Percentiles rank a stretch among this genome's conserved stretches.
phyloP scores from a whole-genome alignment of 495 filamentous ascomycete genomes.

The Glutinoglossum americanum region DNA sequence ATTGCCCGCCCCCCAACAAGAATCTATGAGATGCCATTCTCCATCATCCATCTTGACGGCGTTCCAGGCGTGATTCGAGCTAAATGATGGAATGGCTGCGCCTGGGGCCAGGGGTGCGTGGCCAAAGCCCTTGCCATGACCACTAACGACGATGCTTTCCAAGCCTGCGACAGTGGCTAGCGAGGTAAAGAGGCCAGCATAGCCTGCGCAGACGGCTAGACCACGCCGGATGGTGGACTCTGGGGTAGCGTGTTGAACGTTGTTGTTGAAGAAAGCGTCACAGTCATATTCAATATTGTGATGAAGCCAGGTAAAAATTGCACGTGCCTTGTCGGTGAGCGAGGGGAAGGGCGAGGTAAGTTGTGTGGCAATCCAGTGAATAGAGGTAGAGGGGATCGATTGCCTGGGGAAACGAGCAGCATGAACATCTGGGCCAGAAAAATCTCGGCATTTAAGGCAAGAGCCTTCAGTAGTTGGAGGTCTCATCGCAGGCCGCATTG shows the following conservation, averaged over 20 bases:
- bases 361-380: slow-evolving; percentile 49
- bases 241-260: slow-evolving; percentile 42
- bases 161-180: slow-evolving; percentile 58
- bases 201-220: slow-evolving; percentile 77
- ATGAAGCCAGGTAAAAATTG: slow-evolving; percentile 86
- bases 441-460: slow-evolving; percentile 76
- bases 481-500: slow-evolving; percentile 31
- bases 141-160: slow-evolving; percentile 42
- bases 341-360: slow-evolving; percentile 65
- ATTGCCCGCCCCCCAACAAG: slow-evolving; percentile 78
- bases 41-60: slow-evolving; percentile 67
- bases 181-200: slow-evolving; percentile 58
- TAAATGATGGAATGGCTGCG: slow-evolving; percentile 33
- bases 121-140: slow-evolving; percentile 78
- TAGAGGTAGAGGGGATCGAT: slow-evolving; percentile 39
- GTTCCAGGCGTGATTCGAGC: slow-evolving; percentile 71
- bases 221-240: slow-evolving; percentile 45
- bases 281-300: slow-evolving; percentile 80
- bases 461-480: slow-evolving; percentile 15
- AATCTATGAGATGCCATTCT: slow-evolving; percentile 78
- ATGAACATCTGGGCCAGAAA: slow-evolving; percentile 55
- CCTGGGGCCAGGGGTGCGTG: slow-evolving; percentile 32
- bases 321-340: slow-evolving; percentile 70
- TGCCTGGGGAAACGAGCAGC: slow-evolving; percentile 56
- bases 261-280: slow-evolving; percentile 49